Base-by-base conservation (phyloP, 2,329 filamentous ascomycete species). In the Colletotrichum sublineola region DNA sequence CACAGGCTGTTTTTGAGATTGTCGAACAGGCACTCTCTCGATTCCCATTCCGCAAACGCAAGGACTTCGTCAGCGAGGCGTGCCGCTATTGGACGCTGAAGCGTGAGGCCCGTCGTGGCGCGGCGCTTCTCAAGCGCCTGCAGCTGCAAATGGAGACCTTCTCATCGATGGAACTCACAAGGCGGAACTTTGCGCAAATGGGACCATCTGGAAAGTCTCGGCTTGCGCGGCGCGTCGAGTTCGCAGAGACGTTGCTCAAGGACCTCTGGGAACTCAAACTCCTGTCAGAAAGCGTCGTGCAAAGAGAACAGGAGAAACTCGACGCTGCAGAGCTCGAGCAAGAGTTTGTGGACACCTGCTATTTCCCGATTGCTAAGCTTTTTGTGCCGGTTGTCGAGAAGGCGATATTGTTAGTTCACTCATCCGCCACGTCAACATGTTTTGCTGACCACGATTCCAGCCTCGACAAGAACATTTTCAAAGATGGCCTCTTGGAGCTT, bases 61-160 rank as follows among this genome's bases (percentile, higher is more conserved):
- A 97, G 79, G 95, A 98, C 73, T 99, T 94, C 80, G 92, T 97
- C 2, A 92, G 94, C 69, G 96, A 98, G 81, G 94, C 94, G 2
- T 98, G 96, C 84, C 95, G 94, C 77, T 99, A 98, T 82, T 99
- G 96, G 96, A 98, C 96, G 0, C 83, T 99, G 74, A 99, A 99
- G 84, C 91, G 96, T 68, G 96, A 99, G 81, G 94, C 96, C 74
- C 91, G 96, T 44, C 89, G 96, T 71, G 96, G 96, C 58, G 96
- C 96, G 40, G 94, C 96, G 5, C 86, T 99, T 67, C 88, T 99
- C 72, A 98, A 98, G 83, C 91, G 96, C 46, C 87, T 99, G 29
- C 96, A 99, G 80, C 84, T 98, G 69, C 95, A 98, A 81, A 93
- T 98, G 88, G 96, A 98, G 81, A 94, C 94, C 0, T 99, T 98